Evolutionary conservation across 345 rosid genomes (phyloP), one percentile per base, ranked within the genome.

Genomic region (Brassica incana): DNA sequence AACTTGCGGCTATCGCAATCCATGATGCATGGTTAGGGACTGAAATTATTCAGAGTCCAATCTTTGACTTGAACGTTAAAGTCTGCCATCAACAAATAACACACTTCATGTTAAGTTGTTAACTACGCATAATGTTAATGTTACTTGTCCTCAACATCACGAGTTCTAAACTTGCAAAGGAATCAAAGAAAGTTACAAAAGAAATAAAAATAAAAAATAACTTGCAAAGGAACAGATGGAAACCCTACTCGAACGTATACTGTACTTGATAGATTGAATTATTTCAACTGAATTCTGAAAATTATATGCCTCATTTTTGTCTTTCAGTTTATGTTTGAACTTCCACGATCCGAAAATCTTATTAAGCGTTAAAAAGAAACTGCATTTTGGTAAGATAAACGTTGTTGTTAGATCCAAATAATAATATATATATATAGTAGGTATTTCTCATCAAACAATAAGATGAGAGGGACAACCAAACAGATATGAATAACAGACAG

Each of bases 391-490:
- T 70, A 50, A 16, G 32, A 72, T 11, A 20, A 7, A 27, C 18
- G 40, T 72, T 67, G 16, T 5, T 5, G 16, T 62, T 27, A 6
- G 68, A 27, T 72, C 67, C 43, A 62, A 43, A 45, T 30, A 18
- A 64, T 64, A 65, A 65, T 50, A 20, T 50, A 65, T 27, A 56
- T 66, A 36, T 25, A n/a, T 35, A 59, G 14, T 64, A 70, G 58
- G 25, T 72, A 6, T 72, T 56, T 16, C 40, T 7, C 45, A 72
- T 65, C 69, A 58, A 73, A 59, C 69, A 5, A 58, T 43, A 12
- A 60, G 52, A 48, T 67, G 71, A 79, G 45, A 73, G 65, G 58
- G 78, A 74, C 78, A 73, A 38, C 45, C 7, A 23, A 79, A 67
- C 75, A 68, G 25, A 79, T 32, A 43, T 23, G 64, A 79, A 68